These are phyloP conservation scores for Pyrenochaeta sp. DNA, from an alignment of 2,329 filamentous ascomycete genomes.

Conservation along the genomic window DNA sequence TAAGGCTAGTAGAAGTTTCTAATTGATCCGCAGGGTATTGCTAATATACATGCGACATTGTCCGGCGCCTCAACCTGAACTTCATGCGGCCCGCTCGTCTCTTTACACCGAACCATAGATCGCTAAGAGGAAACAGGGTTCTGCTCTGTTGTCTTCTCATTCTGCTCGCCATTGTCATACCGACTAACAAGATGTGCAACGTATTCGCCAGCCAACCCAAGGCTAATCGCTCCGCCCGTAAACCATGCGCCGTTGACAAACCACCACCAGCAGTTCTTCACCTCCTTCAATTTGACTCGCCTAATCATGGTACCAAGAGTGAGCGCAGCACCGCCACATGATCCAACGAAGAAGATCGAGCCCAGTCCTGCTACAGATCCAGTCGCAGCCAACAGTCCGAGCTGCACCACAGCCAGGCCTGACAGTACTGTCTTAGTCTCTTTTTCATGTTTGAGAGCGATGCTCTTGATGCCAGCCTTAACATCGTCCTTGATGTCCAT, in stretches of 20 bases:
- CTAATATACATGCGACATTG: not conserved
- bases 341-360: conserved; percentile 66
- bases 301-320: conserved; percentile 67
- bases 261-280: conserved; percentile 70
- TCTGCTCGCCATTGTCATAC: conserved; percentile 29
- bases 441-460: conserved; percentile 79
- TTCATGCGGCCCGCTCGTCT: not conserved
- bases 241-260: conserved; percentile 69
- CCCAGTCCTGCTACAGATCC: conserved; percentile 69
- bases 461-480: conserved; percentile 88
- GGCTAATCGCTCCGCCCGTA: conserved; percentile 66
- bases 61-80: not conserved
- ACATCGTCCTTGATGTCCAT: conserved; percentile 89
- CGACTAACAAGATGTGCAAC: conserved; percentile 34
- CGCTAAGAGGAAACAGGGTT: not conserved
- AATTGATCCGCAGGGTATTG: not conserved
- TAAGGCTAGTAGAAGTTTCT: not conserved
- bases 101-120: not conserved
- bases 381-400: conserved; percentile 73
- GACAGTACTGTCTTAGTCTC: conserved; percentile 80
- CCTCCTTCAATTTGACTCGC: conserved; percentile 64
- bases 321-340: conserved; percentile 64
- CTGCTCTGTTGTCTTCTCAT: not conserved
- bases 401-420: conserved; percentile 73
- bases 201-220: conserved; percentile 66